Conservation (phyloP, 1,139 yeast species). For the Keqinozyma sinolaborantium region DNA sequence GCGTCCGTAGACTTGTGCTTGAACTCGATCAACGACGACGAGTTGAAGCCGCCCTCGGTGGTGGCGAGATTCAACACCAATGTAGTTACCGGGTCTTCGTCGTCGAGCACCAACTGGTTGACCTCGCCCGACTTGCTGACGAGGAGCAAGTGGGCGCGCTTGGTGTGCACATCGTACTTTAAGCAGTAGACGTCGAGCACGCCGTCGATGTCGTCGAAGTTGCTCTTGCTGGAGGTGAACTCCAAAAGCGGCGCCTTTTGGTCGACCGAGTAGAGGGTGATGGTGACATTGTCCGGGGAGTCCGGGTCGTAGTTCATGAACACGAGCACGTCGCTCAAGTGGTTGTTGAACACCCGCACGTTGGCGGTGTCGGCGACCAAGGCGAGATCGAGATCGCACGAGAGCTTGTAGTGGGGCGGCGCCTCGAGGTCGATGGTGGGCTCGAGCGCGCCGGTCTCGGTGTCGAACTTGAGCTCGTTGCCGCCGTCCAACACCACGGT, state of each 20-base stretch:
- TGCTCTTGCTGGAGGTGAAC: conserved; percentile 1
- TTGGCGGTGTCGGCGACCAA: conserved; percentile 1
- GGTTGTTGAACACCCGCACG: conserved; percentile 7
- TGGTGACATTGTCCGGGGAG: conserved; percentile 1
- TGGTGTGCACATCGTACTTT: conserved; percentile 4
- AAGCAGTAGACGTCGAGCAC: conserved; percentile 9
- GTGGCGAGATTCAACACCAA: conserved; percentile 6
- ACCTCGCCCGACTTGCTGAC: conserved; percentile 10
- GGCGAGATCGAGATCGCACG: background rate
- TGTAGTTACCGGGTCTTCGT: conserved; percentile 10
- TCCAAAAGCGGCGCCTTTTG: conserved; percentile 1
- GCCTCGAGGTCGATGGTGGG: conserved; percentile 6
- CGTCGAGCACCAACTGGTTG: conserved; percentile 8
- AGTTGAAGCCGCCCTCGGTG: conserved; percentile 4
- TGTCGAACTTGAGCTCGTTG: conserved; percentile 8
- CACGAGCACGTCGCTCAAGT: conserved; percentile 5
- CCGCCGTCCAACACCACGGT: conserved; percentile 21
- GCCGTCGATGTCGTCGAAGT: conserved; percentile 4
- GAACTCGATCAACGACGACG: conserved; percentile 15
- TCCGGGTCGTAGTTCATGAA: conserved; percentile 5
- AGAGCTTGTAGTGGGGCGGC: background rate
- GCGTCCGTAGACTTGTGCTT: conserved; percentile 7
- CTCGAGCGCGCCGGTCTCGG: conserved; percentile 5
- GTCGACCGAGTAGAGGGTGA: conserved; percentile 5
- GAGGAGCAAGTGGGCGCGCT: conserved; percentile 7